phyloP scores from a whole-genome alignment of 2,329 filamentous ascomycete species.

The Claviceps arundinis region DNA sequence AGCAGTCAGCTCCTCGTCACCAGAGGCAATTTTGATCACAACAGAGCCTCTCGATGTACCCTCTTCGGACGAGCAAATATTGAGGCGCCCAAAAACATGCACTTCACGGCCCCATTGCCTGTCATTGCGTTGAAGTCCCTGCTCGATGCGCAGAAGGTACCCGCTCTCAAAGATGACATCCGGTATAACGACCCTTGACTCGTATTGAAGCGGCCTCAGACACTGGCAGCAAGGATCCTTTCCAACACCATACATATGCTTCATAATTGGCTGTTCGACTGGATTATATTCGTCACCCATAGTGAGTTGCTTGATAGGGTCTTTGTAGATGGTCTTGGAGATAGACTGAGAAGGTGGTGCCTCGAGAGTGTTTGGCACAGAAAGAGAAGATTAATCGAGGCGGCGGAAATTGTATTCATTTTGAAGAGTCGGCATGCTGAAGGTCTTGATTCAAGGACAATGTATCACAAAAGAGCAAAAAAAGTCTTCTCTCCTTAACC shows the following conservation, averaged over 20 bases:
- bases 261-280: too few relatives aligned
- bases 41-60: slow-evolving; percentile 22
- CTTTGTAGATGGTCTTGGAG: too few relatives aligned
- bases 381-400: too few relatives aligned
- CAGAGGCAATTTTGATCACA: slow-evolving; percentile 31
- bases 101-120: slow-evolving; percentile 16
- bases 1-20: slow-evolving; percentile 27
- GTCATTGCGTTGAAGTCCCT: slow-evolving; percentile 19
- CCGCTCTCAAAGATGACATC: slow-evolving; percentile 21
- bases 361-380: too few relatives aligned
- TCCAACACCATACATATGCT: slow-evolving; percentile 3
- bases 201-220: too few relatives aligned
- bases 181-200: slow-evolving; percentile 6
- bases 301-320: slow-evolving; percentile 4
- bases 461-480: too few relatives aligned
- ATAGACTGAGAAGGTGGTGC: too few relatives aligned
- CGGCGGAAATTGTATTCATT: too few relatives aligned
- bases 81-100: slow-evolving; percentile 30
- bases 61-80: slow-evolving; percentile 26
- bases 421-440: too few relatives aligned
- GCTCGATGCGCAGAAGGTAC: slow-evolving; percentile 25
- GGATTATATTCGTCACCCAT: slow-evolving; percentile 11
- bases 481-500: too few relatives aligned
- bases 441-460: too few relatives aligned
- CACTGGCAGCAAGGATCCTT: too few relatives aligned